Evolutionary conservation across 176 grass and related monocot genomes (phyloP).

Genomic region (Musa troglodytarum): DNA sequence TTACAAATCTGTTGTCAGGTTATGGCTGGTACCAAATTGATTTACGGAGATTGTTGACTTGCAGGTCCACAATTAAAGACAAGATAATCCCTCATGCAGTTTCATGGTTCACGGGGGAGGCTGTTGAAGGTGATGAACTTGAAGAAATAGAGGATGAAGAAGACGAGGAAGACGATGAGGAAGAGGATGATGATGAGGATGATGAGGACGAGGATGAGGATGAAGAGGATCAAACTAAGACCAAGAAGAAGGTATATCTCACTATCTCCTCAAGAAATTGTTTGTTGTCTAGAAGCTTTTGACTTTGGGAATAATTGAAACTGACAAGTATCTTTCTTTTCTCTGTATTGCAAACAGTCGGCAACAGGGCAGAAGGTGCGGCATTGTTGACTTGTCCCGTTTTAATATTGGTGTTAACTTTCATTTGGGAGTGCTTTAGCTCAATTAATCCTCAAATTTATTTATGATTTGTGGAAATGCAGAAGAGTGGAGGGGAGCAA

Average conservation of each 20-base stretch:
- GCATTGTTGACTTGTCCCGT: neutral
- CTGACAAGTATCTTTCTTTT: neutral
- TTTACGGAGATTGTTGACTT: neutral
- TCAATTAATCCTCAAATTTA: neutral
- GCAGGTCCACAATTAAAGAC: slow-evolving; percentile 13
- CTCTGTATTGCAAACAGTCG: neutral
- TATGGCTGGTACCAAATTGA: neutral
- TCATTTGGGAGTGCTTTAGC: neutral
- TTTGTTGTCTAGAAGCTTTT: neutral
- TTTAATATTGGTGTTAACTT: too few species aligned
- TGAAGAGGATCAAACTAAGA: neutral
- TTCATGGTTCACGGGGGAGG: slow-evolving; percentile 20
- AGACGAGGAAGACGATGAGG: neutral
- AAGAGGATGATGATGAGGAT: neutral
- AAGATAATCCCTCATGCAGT: slow-evolving; percentile 20
- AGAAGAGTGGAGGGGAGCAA: slow-evolving; percentile 1
- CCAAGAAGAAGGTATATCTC: neutral
- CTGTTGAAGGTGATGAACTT: slow-evolving; percentile 11
- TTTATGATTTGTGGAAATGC: neutral
- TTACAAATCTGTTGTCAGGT: neutral
- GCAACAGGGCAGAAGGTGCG: neutral
- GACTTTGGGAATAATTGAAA: neutral
- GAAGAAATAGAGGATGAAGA: neutral
- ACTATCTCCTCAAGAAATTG: neutral
- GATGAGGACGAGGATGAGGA: neutral